Conservation (phyloP, 2,329 filamentous ascomycete genomes). For the Neoscytalidium dimidiatum region DNA sequence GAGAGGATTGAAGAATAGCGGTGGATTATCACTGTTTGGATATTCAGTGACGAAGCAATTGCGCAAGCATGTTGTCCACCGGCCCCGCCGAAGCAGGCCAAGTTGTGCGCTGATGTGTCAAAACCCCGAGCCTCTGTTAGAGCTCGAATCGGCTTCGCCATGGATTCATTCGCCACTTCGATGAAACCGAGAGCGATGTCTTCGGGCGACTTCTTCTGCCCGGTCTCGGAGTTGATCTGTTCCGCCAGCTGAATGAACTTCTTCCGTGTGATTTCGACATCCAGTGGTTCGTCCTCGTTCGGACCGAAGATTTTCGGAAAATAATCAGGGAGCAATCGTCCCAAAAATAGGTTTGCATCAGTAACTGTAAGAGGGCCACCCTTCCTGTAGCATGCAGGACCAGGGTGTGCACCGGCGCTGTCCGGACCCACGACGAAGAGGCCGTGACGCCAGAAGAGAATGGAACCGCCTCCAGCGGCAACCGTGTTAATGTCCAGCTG, state of each 20-base stretch:
- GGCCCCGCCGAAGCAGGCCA: slow-evolving; percentile 32
- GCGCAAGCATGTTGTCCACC: slow-evolving; percentile 46
- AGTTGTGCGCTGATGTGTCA: slow-evolving; percentile 26
- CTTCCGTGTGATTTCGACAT: slow-evolving; percentile 41
- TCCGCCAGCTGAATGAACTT: slow-evolving; percentile 40
- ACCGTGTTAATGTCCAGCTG: slow-evolving; percentile 37
- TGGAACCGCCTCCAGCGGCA: slow-evolving; percentile 68
- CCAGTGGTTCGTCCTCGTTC: slow-evolving; percentile 40
- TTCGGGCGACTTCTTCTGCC: slow-evolving; percentile 22
- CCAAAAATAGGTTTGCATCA: slow-evolving; percentile 36
- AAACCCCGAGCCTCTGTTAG: slow-evolving; percentile 32
- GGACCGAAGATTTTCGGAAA: slow-evolving; percentile 38
- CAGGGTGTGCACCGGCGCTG: slow-evolving; percentile 38
- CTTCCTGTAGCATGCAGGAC: slow-evolving; percentile 37
- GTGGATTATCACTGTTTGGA: slow-evolving; percentile 47
- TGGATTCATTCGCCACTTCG: slow-evolving; percentile 31
- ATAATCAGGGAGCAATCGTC: slow-evolving; percentile 31
- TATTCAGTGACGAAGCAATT: slow-evolving; percentile 46
- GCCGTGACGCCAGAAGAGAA: slow-evolving; percentile 84
- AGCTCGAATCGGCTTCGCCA: slow-evolving; percentile 31
- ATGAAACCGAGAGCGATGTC: slow-evolving; percentile 29
- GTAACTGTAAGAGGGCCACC: slow-evolving; percentile 38
- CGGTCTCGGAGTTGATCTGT: slow-evolving; percentile 29
- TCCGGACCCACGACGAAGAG: slow-evolving; percentile 85
- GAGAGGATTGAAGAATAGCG: slow-evolving; percentile 50